Conservation (phyloP, 2,329 filamentous ascomycete species). For the Fusarium nisikadoi region DNA sequence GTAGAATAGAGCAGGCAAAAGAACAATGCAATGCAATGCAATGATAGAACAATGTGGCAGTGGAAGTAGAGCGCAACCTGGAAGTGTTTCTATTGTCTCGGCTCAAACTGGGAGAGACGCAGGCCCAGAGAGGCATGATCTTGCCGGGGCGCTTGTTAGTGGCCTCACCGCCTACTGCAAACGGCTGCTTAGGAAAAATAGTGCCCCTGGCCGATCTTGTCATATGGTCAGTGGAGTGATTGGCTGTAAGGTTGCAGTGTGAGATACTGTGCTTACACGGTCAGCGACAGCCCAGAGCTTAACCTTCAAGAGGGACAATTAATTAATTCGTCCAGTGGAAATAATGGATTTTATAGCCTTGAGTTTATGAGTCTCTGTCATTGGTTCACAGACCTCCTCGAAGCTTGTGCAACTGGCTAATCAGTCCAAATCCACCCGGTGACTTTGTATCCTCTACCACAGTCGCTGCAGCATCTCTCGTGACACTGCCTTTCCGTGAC, state of each 20-base stretch:
- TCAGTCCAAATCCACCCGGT: constrained; percentile 66
- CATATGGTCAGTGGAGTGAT: constrained; percentile 22
- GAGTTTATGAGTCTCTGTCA: not conserved
- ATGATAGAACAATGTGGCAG: not conserved
- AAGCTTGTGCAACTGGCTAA: constrained; percentile 71
- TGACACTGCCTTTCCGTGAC: constrained; percentile 51
- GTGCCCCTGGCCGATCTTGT: constrained; percentile 22
- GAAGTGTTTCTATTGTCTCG: constrained; percentile 27
- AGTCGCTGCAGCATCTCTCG: constrained; percentile 39
- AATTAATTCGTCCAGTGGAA: not conserved
- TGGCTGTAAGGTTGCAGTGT: constrained; percentile 6
- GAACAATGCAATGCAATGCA: constrained; percentile 1
- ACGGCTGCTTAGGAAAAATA: constrained; percentile 24
- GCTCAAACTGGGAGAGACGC: constrained; percentile 21
- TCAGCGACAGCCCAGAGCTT: not conserved
- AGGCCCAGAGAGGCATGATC: constrained; percentile 37
- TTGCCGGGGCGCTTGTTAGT: constrained; percentile 22
- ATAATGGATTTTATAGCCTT: not conserved
- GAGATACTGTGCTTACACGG: constrained; percentile 12
- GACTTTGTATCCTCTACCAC: constrained; percentile 55
- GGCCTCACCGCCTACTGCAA: constrained; percentile 41
- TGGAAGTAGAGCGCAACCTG: not conserved
- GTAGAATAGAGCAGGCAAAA: not conserved
- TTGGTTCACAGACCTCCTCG: constrained; percentile 59
- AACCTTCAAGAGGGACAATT: not conserved